Evolutionary conservation across 2,329 filamentous ascomycete species (phyloP), one percentile per base, ranked within the genome.

Genomic region (Pyrenophora graminea): DNA sequence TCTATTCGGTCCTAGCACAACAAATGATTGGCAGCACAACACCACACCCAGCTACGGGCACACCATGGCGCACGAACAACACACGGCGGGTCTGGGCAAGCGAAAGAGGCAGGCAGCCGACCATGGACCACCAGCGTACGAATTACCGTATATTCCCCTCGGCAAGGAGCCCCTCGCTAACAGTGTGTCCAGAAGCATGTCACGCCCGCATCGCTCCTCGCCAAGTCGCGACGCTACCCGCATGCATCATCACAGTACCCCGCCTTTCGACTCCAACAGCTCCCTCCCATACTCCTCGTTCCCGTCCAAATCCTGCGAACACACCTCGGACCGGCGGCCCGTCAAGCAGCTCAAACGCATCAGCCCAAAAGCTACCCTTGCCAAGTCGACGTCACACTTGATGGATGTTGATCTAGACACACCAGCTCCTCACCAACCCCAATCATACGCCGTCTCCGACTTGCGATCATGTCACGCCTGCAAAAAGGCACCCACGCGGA

Each of bases 381-480:
- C 52, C 41, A 71, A 68, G 48, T 62, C 63, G 9, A 49, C 66
- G n/a, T 71, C 68, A 25, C 67, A 67, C 40, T 62, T 70, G 12
- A 71, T 71, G 68, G 68, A 69, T 39, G 52, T 64, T 37, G 69
- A 69, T 17, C 10, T 49, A 2, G 64, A 64, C 3, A 19, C 32
- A 3, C 33, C 58, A 17, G 43, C 53, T 17, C 40, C 17, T n/a
- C 45, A 41, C 17, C 41, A 33, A 45, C 32, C 47, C 15, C 39
- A 51, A 30, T 23, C 56, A 18, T 51, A 52, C 19, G 31, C 52
- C 32, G 44, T 56, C 13, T 58, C 54, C 0, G 67, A 71, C 44
- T 55, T 71, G 23, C 64, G 70, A 33, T 80, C 85, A 0, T 90
- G 87, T 68, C 84, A 89, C 72, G 82, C 88, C 56, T 90, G 87